Base-by-base conservation (phyloP, 1,284 basidiomycete genomes). In the Pisolithus thermaeus region DNA sequence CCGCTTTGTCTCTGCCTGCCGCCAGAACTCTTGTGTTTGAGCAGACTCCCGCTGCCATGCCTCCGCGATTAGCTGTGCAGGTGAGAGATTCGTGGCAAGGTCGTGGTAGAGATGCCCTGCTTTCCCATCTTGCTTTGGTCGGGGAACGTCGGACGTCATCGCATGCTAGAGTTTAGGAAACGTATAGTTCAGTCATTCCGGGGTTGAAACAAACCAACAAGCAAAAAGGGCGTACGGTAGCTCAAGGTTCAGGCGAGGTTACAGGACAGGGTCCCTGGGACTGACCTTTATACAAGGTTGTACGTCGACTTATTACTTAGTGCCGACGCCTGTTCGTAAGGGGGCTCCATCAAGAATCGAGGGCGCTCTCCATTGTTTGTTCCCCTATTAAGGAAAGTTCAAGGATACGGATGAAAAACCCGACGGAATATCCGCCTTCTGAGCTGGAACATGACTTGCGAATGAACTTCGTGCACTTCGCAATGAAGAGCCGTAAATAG, bases 21-120 rank as follows among this genome's bases (percentile, higher is more conserved):
- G 70, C 84, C 84, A 87, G 56, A 67, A 71, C 50, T 77, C 73
- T 62, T 83, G 76, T 56, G 69, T 79, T 64, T 83, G 78, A 14
- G 63, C 57, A 14, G 79, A 76, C 65, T 84, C 80, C 46, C 72
- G 69, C 60, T 74, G 76, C 84, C 84, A 86, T 49, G 80, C 80
- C 41, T 81, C 77, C 37, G 80, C 81, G 62, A 87, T 85, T 27
- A 77, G 74, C 58, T 82, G 77, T 8, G 79, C 77, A 38, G 80
- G 79, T 14, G 81, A 74, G 58, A 74, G 54, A 52, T 57, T 42
- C 47, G 54, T 57, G 46, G 63, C 64, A 56, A 59, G 62, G 66
- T 58, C 70, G 60, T 50, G 65, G 56, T 55, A 64, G 38, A 55
- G 53, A 25, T 65, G 63, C 52, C 47, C 61, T 64, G 53, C 66